Conservation (phyloP, 225 moss, liverwort and hornwort species). For the Physcomitrium patens region DNA sequence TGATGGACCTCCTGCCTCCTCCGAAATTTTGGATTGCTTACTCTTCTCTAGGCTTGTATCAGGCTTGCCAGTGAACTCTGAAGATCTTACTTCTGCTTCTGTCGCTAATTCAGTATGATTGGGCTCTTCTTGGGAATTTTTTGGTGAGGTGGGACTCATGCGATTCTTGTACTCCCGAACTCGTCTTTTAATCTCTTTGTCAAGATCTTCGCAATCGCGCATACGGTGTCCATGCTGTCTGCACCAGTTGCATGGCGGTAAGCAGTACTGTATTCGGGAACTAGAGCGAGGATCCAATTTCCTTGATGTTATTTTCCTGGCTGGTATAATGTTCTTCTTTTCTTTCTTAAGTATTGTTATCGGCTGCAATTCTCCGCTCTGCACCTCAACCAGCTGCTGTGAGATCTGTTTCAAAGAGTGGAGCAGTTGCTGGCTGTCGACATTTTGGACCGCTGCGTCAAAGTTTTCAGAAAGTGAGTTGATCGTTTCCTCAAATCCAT, state of each 20-base stretch:
- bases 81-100: not conserved
- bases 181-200: not conserved
- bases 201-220: conserved; percentile 31
- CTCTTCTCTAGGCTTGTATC: too few relatives aligned
- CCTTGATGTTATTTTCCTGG: too few relatives aligned
- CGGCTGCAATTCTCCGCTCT: not conserved
- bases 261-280: not conserved
- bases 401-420: conserved; percentile 33
- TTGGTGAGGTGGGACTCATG: not conserved
- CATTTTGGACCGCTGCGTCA: conserved; percentile 23
- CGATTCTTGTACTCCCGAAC: conserved; percentile 35
- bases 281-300: not conserved
- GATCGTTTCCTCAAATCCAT: conserved; percentile 22
- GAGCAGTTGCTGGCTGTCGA: conserved; percentile 12
- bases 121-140: conserved; percentile 20
- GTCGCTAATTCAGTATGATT: not conserved
- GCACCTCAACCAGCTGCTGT: conserved; percentile 25
- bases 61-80: conserved; percentile 3
- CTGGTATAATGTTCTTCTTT: not conserved
- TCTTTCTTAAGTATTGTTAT: not conserved
- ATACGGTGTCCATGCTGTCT: conserved; percentile 24
- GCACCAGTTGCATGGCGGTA: conserved; percentile 33
- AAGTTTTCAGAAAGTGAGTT: conserved; percentile 20
- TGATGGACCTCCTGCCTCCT: too few relatives aligned
- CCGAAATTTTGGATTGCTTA: too few relatives aligned